These are phyloP conservation scores for Myxozyma vanderwaltii DNA, from an alignment of 805 yeast genomes.

Conservation along the genomic window DNA sequence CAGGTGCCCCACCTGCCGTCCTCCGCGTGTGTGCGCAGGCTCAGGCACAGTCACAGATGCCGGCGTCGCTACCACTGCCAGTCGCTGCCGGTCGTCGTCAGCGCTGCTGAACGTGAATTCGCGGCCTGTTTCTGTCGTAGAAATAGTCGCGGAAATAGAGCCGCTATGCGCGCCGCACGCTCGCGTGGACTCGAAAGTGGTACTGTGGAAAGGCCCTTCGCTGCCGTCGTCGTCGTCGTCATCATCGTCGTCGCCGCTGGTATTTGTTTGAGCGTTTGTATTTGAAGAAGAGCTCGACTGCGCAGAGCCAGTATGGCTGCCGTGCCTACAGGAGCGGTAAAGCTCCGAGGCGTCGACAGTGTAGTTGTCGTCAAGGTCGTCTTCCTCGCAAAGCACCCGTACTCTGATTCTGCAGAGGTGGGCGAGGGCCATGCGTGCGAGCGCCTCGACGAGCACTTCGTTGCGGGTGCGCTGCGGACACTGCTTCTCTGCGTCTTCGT, in stretches of 20 bases:
- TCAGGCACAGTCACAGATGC: neutral
- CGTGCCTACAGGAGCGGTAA: too few relatives aligned
- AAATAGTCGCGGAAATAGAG: constrained; percentile 5
- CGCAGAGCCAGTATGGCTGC: too few relatives aligned
- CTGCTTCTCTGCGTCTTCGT: constrained; percentile 2
- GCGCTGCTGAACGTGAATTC: neutral
- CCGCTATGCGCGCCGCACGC: neutral
- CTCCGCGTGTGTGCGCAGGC: neutral
- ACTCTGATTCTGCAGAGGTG: constrained; percentile 16
- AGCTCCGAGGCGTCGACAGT: neutral
- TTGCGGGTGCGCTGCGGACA: neutral
- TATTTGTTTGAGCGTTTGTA: too few relatives aligned
- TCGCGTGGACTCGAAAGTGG: neutral
- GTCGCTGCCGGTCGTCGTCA: neutral
- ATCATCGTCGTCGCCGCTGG: neutral
- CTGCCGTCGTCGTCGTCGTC: neutral
- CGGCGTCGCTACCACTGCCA: too few relatives aligned
- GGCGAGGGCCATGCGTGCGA: constrained; percentile 8
- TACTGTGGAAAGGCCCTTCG: neutral
- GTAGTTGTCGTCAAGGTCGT: constrained; percentile 1
- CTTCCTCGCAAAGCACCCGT: neutral
- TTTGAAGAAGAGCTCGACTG: too few relatives aligned
- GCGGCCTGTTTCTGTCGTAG: neutral
- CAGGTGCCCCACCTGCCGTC: too few relatives aligned
- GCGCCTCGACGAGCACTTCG: neutral